A percentile compares a stretch with the other conserved stretches of the same genome.
Evolutionary conservation across 148 eudicot species (phyloP).

Genomic region (Persicaria maculosa): DNA sequence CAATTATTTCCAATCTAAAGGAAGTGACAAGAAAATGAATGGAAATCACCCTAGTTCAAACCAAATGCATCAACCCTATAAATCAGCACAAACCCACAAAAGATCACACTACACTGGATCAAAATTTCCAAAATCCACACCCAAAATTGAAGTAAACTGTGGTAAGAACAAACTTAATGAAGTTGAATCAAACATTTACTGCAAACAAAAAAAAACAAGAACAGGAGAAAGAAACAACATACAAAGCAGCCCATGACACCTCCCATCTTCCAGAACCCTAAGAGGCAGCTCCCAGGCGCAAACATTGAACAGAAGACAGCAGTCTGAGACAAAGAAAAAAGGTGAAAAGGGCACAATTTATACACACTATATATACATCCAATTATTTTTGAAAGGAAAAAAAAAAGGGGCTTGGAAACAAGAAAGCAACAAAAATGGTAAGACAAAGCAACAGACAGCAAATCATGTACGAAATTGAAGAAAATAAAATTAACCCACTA

Average conservation of each 20-base stretch:
- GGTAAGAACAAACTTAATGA: background rate
- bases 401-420: background rate
- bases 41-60: background rate
- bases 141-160: conserved; percentile 3
- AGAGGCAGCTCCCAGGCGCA: conserved; percentile 10
- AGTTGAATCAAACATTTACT: background rate
- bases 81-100: conserved; percentile 6
- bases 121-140: background rate
- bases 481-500: background rate
- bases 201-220: background rate
- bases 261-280: conserved; percentile 9
- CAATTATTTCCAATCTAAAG: too few relatives aligned
- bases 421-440: conserved; percentile 12
- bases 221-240: conserved; percentile 5
- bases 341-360: conserved; percentile 7
- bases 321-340: conserved; percentile 6
- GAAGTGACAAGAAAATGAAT: too few relatives aligned
- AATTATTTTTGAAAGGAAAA: background rate
- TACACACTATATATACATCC: conserved; percentile 8
- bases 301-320: conserved; percentile 9
- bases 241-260: conserved; percentile 8
- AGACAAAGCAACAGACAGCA: conserved; percentile 7
- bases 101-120: background rate
- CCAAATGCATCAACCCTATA: background rate
- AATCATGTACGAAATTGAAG: background rate